phyloP scores from a whole-genome alignment of 2,329 filamentous ascomycete genomes.

The Sarocladium brachiariae region DNA sequence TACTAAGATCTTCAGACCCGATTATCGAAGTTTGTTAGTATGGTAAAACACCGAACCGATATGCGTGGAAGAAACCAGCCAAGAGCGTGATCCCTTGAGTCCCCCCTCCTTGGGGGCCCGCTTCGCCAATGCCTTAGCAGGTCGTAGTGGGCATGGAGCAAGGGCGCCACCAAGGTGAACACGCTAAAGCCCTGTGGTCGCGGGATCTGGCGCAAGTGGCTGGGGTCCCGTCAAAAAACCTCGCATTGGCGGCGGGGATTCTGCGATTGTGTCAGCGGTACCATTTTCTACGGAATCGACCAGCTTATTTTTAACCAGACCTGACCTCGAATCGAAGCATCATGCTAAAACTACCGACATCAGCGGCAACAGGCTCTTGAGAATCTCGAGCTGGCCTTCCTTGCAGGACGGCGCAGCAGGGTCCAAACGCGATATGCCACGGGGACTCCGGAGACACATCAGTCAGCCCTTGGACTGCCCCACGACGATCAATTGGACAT shows the following conservation, averaged over 20 bases:
- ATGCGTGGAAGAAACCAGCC: not conserved
- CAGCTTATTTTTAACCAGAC: too few relatives aligned
- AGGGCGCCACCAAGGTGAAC: not conserved
- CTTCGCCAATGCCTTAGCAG: not conserved
- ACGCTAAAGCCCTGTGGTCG: slow-evolving; percentile 6
- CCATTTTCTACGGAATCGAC: not conserved
- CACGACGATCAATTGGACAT: slow-evolving; percentile 1
- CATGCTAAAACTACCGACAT: too few relatives aligned
- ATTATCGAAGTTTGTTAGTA: too few relatives aligned
- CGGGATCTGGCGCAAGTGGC: slow-evolving; percentile 9
- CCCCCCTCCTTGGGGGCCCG: not conserved
- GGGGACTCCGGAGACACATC: slow-evolving; percentile 5
- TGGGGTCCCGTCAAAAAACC: slow-evolving; percentile 9
- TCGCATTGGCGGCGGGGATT: slow-evolving; percentile 2
- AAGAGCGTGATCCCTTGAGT: not conserved
- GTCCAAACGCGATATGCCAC: not conserved
- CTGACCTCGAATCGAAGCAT: too few relatives aligned
- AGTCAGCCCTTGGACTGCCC: slow-evolving; percentile 5
- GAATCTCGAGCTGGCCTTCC: too few relatives aligned
- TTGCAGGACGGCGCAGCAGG: too few relatives aligned
- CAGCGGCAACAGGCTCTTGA: too few relatives aligned
- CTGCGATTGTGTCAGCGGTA: not conserved
- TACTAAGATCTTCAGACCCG: too few relatives aligned
- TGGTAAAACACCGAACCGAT: too few relatives aligned
- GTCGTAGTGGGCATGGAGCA: not conserved